These are phyloP conservation scores for Pyrus betulifolia DNA, from an alignment of 306 rosid species.

Conservation along the genomic window DNA sequence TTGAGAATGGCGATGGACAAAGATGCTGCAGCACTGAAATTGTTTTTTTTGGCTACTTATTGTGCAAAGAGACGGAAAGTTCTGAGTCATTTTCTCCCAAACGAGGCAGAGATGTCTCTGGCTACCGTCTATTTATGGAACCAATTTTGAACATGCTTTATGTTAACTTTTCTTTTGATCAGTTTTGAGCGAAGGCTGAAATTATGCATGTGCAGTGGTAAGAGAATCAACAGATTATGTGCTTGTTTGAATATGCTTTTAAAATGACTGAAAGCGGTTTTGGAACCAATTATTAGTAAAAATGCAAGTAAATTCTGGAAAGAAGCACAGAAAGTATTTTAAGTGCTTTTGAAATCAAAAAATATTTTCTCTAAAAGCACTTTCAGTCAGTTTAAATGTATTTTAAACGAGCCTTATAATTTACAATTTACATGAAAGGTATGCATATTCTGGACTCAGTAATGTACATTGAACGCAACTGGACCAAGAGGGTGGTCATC, in stretches of 20 bases:
- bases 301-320: too few species aligned
- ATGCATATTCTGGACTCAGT: background rate
- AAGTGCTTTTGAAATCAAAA: too few species aligned
- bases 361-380: too few species aligned
- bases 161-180: background rate
- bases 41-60: background rate
- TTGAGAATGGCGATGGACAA: conserved; percentile 5
- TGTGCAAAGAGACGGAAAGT: conserved; percentile 2
- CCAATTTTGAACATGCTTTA: conserved; percentile 1
- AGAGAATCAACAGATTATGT: background rate
- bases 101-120: conserved; percentile 1
- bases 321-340: too few species aligned
- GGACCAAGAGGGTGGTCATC: background rate
- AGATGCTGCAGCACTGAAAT: background rate
- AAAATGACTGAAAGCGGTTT: too few species aligned
- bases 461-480: background rate
- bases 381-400: too few species aligned
- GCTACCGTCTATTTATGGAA: background rate
- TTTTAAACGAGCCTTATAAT: too few species aligned
- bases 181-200: background rate
- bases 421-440: background rate
- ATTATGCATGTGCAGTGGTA: background rate
- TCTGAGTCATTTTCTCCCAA: background rate
- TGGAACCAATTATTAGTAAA: too few species aligned
- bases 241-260: too few species aligned